Evolutionary conservation across 2,329 filamentous ascomycete genomes (phyloP), one percentile per base, ranked within the genome.

Genomic region (Lithohypha guttulata): DNA sequence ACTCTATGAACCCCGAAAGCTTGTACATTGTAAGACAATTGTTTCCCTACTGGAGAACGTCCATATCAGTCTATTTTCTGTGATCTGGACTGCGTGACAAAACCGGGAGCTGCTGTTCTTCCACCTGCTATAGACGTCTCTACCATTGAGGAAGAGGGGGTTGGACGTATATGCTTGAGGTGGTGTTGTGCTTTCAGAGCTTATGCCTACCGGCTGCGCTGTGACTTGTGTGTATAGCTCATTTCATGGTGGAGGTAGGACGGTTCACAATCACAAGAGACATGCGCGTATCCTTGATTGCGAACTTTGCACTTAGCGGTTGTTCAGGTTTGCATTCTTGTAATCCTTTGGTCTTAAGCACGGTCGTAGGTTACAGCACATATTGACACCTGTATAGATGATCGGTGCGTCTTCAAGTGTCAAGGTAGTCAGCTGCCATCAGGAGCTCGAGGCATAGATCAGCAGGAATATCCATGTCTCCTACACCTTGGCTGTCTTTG

Each of bases 371-470:
- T n/a, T n/a, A n/a, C n/a, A n/a, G n/a, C n/a, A n/a, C n/a, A n/a
- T n/a, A n/a, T n/a, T n/a, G n/a, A n/a, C n/a, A n/a, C n/a, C n/a
- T n/a, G n/a, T n/a, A n/a, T n/a, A n/a, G n/a, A n/a, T n/a, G n/a
- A n/a, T n/a, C n/a, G n/a, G n/a, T n/a, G n/a, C n/a, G n/a, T n/a
- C 17, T 30, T 52, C 45, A 51, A 52, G 62, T 65, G 56, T 75
- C 69, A 52, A 81, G 52, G 58, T 77, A 81, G 62, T 81, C 77
- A 11, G 77, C 76, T 18, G 77, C 76, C 65, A 79, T 77, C 52
- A 81, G 55, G 44, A 81, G 51, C 54, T 81, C 77, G 49, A 81
- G 51, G 50, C 75, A 79, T 36, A 81, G 53, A 59, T 81, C 77
- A 2, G 74, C 65, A 5, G 75, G 74, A 15, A 80, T 72, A 30